A percentile compares a stretch with the other conserved stretches of the same genome.
phyloP scores from a whole-genome alignment of 2,329 filamentous ascomycete species.

The Xylaria sp. region DNA sequence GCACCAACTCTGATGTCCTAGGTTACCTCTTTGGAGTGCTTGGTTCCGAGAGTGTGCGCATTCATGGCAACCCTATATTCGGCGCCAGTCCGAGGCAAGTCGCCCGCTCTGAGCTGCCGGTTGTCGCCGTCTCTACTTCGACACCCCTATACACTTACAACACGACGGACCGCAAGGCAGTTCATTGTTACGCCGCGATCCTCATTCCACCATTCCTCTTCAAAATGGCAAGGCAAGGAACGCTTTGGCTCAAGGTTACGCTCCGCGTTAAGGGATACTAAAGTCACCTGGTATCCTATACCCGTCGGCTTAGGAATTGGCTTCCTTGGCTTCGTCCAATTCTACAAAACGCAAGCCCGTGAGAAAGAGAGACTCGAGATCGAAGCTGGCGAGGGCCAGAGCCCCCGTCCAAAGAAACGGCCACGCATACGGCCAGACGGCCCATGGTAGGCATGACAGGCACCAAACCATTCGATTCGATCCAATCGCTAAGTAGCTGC shows the following conservation, averaged over 20 bases:
- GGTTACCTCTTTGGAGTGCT: background rate
- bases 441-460: conserved; percentile 64
- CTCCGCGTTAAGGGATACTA: conserved; percentile 53
- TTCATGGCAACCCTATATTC: conserved; percentile 31
- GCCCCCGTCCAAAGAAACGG: conserved; percentile 52
- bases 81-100: conserved; percentile 22
- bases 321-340: conserved; percentile 80
- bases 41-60: background rate
- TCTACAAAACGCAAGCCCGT: conserved; percentile 72
- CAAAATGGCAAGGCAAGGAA: conserved; percentile 42
- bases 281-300: conserved; percentile 86
- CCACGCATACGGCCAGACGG: conserved; percentile 76
- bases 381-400: conserved; percentile 46
- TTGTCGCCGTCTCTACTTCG: conserved; percentile 25
- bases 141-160: conserved; percentile 21
- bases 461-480: conserved; percentile 1
- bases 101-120: conserved; percentile 11
- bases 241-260: conserved; percentile 56
- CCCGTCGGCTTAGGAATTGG: conserved; percentile 83
- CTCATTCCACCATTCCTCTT: conserved; percentile 48
- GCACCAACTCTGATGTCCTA: background rate
- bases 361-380: conserved; percentile 56
- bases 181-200: conserved; percentile 34
- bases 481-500: conserved; percentile 11
- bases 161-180: conserved; percentile 26